Evolutionary conservation across 192 early-diverging fungal species (phyloP), one percentile per base, ranked within the genome.

Genomic region (Coemansia sp.): DNA sequence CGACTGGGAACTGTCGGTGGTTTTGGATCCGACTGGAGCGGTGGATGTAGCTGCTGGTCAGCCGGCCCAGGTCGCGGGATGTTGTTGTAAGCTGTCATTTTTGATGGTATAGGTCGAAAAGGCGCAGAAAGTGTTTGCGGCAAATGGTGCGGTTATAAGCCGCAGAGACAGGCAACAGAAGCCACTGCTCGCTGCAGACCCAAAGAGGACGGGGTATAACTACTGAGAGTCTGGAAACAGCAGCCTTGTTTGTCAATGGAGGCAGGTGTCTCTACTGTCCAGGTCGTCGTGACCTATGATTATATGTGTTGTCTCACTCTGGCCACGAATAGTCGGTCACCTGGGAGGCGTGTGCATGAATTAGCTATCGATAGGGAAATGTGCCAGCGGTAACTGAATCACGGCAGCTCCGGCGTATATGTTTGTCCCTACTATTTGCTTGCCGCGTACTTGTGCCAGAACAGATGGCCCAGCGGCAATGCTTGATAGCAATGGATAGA

Each of bases 301-400:
- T 56, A 15, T 7, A 25, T 7, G 54, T 25, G 54, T 14, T 56
- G 54, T 35, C 54, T 56, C 29, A 56, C 54, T 24, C 29, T 35
- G 14, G 39, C 8, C 14, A 41, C 39, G 14, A 41, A 14, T 14
- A 41, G 39, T 9, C 14, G 14, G 39, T 41, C 39, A 41, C 39
- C 39, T 41, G 39, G 39, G 39, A 41, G 4, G 39, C 39, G 39
- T 9, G 39, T 14, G 39, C 39, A 41, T 41, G 39, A 41, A 41
- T 41, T 2, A 41, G 39, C 39, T 14, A 14, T 14, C 10, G 39
- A 9, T 41, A 14, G 39, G 8, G 14, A 41, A 14, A 14, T 41
- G 14, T 41, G 39, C 10, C 39, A 6, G 39, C 39, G 39, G 39
- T 15, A 43, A n/a, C 41, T 43, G 15, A n/a, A n/a, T 43, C 10